Evolutionary conservation across 495 filamentous ascomycete species (phyloP).

Genomic region (Talaromyces trachyspermus): DNA sequence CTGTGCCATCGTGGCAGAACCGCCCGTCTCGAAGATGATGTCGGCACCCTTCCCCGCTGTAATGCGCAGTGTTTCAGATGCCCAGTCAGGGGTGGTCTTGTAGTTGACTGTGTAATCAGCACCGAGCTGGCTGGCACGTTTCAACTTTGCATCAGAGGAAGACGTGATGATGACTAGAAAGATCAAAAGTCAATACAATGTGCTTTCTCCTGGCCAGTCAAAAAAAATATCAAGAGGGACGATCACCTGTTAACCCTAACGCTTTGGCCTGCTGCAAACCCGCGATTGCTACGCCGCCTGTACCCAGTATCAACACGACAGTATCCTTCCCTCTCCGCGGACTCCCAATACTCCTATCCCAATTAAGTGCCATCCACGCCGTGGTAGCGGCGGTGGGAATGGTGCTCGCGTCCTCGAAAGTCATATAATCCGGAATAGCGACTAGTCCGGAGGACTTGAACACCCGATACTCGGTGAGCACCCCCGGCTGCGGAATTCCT

Average conservation of each 20-base stretch:
- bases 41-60: constrained; percentile 22
- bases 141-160: constrained; percentile 20
- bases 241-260: constrained; percentile 11
- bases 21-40: constrained; percentile 45
- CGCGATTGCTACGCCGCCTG: constrained; percentile 26
- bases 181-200: no score
- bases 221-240: no score
- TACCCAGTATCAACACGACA: constrained; percentile 27
- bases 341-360: constrained; percentile 15
- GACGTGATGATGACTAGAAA: constrained; percentile 24
- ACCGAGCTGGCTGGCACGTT: constrained; percentile 15
- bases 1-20: constrained; percentile 45
- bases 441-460: constrained; percentile 18
- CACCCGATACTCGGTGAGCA: constrained; percentile 34
- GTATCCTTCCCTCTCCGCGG: not conserved
- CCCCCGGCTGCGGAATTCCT: constrained; percentile 14
- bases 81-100: constrained; percentile 24
- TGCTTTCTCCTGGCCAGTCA: no score
- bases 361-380: constrained; percentile 33
- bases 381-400: constrained; percentile 31
- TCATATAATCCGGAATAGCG: constrained; percentile 19
- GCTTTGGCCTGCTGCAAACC: constrained; percentile 21
- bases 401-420: constrained; percentile 20
- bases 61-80: constrained; percentile 16
- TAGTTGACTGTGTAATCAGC: constrained; percentile 24